Evolutionary conservation across 371 early-diverging fungal species (phyloP).

Genomic region (Mucor sp.): DNA sequence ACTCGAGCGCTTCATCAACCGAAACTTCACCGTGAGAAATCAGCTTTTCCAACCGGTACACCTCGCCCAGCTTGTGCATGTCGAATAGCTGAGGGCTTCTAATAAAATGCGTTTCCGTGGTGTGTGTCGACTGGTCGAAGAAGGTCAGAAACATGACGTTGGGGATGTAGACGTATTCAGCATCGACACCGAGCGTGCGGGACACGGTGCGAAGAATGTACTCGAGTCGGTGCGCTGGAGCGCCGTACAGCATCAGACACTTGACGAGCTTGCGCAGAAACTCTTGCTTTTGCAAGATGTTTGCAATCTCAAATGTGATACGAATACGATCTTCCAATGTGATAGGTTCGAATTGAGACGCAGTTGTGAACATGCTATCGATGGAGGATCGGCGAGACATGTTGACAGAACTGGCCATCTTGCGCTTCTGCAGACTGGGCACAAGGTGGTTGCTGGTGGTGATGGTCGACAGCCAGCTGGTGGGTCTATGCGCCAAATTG

Average conservation of each 20-base stretch:
- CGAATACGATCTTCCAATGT: constrained; percentile 59
- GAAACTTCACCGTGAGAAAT: constrained; percentile 52
- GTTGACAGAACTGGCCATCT: constrained; percentile 22
- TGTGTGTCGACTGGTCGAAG: constrained; percentile 72
- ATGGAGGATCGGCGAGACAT: constrained; percentile 41
- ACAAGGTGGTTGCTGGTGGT: constrained; percentile 46
- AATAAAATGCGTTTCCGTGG: constrained; percentile 78
- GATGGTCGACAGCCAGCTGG: constrained; percentile 45
- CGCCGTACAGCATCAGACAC: constrained; percentile 59
- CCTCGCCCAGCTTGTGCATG: constrained; percentile 66
- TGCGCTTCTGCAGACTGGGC: constrained; percentile 43
- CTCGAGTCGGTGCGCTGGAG: constrained; percentile 65
- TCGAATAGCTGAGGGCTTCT: constrained; percentile 65
- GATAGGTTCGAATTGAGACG: constrained; percentile 53
- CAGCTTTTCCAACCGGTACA: constrained; percentile 58
- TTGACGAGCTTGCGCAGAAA: constrained; percentile 58
- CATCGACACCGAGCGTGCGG: constrained; percentile 64
- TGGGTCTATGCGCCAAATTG: constrained; percentile 35
- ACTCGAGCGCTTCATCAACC: constrained; percentile 58
- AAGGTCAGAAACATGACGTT: constrained; percentile 76
- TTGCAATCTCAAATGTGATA: constrained; percentile 63
- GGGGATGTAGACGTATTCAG: constrained; percentile 70
- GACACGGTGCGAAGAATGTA: constrained; percentile 54
- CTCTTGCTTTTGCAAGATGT: constrained; percentile 64
- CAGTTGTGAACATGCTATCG: constrained; percentile 52